These are phyloP conservation scores for Penicillium simplicissimum DNA, from an alignment of 495 filamentous ascomycete species.

Conservation along the genomic window DNA sequence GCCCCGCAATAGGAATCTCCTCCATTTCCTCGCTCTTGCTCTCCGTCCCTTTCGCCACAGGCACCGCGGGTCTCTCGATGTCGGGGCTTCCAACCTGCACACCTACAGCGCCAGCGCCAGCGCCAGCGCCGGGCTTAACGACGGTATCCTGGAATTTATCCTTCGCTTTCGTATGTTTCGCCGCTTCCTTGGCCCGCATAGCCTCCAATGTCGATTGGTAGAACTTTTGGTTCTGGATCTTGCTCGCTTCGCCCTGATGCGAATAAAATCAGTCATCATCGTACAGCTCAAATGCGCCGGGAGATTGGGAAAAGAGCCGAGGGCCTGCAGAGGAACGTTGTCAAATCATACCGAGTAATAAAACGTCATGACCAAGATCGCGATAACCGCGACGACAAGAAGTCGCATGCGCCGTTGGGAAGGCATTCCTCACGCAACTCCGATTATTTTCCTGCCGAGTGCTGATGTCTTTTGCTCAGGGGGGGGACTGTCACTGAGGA, in stretches of 20 bases:
- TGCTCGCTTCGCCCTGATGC: slow-evolving; percentile 42
- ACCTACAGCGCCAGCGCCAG: slow-evolving; percentile 28
- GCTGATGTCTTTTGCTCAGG: not conserved
- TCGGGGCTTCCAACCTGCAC: slow-evolving; percentile 45
- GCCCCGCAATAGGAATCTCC: slow-evolving; percentile 62
- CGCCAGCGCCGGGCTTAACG: slow-evolving; percentile 32
- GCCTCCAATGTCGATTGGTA: slow-evolving; percentile 52
- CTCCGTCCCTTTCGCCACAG: slow-evolving; percentile 30
- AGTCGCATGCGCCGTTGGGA: slow-evolving; percentile 67
- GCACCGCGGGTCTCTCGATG: slow-evolving; percentile 53
- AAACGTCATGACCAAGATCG: slow-evolving; percentile 57
- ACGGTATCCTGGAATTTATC: slow-evolving; percentile 36
- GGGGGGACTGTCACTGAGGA: not conserved
- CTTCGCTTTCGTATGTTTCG: slow-evolving; percentile 32
- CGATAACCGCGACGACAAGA: slow-evolving; percentile 57
- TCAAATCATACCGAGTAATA: slow-evolving; percentile 57
- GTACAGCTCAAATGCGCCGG: not conserved
- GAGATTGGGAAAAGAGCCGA: not conserved
- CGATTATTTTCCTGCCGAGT: not conserved
- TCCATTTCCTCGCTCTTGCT: slow-evolving; percentile 41
- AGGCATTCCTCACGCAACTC: slow-evolving; percentile 55
- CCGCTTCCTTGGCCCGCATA: slow-evolving; percentile 41
- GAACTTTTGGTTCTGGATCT: slow-evolving; percentile 50
- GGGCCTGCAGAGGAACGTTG: not conserved
- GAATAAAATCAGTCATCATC: slow-evolving; percentile 1